These are phyloP conservation scores for Spinacia oleracea DNA, from an alignment of 179 eudicot species.

Conservation along the genomic window DNA sequence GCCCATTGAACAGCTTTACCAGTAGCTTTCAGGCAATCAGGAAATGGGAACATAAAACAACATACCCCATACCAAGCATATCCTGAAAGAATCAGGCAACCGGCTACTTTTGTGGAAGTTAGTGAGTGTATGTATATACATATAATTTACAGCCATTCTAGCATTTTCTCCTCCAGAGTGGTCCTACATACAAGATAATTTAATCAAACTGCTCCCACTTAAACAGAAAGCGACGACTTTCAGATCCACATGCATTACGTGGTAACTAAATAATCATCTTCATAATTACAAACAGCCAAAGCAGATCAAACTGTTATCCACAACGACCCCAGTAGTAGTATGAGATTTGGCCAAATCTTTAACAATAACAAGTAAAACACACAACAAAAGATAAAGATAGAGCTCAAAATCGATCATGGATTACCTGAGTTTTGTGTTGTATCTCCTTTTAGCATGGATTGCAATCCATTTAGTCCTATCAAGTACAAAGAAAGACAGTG, in stretches of 20 bases:
- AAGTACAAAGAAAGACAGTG: not conserved
- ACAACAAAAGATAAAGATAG: not conserved
- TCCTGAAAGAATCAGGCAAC: not conserved
- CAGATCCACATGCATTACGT: not conserved
- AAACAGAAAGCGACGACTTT: not conserved
- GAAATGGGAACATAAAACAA: not conserved
- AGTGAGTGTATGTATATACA: not conserved
- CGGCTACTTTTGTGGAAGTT: not conserved
- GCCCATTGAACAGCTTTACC: not conserved
- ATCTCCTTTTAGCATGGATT: slow-evolving; percentile 31
- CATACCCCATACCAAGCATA: not conserved
- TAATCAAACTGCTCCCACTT: not conserved
- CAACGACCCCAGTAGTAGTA: not conserved
- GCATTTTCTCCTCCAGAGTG: not conserved
- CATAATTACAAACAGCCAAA: not conserved
- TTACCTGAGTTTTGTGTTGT: slow-evolving; percentile 25
- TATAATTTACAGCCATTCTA: not conserved
- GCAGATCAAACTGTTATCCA: not conserved
- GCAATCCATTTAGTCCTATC: slow-evolving; percentile 21
- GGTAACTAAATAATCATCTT: not conserved
- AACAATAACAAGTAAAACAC: not conserved
- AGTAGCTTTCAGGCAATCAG: not conserved
- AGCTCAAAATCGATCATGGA: slow-evolving; percentile 22
- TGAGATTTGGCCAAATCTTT: not conserved
- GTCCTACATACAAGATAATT: not conserved